These are phyloP conservation scores for Panaeolus papilionaceus DNA, from an alignment of 768 basidiomycete genomes.

Conservation along the genomic window DNA sequence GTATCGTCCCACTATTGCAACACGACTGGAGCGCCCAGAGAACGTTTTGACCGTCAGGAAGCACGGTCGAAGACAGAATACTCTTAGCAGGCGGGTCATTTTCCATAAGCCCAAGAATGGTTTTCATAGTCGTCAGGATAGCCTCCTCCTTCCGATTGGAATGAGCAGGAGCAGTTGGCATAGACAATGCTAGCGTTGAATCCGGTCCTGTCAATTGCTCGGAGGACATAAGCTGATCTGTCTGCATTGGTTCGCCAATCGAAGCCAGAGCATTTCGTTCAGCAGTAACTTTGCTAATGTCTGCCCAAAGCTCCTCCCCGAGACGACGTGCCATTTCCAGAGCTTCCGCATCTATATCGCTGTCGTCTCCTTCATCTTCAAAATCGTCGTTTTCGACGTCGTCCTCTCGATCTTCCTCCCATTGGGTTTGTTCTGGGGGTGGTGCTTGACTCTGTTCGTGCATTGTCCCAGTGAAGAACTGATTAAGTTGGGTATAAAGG, in stretches of 20 bases:
- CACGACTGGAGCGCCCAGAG: conserved; percentile 60
- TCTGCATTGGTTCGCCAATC: conserved; percentile 17
- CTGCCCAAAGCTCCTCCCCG: conserved; percentile 81
- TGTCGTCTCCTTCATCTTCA: conserved; percentile 64
- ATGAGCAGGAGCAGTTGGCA: conserved; percentile 15
- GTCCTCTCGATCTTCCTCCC: conserved; percentile 44
- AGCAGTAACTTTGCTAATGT: conserved; percentile 69
- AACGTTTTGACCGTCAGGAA: conserved; percentile 62
- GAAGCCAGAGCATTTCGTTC: conserved; percentile 38
- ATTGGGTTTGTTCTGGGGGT: conserved; percentile 12
- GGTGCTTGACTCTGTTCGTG: not conserved
- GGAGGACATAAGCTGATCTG: conserved; percentile 1
- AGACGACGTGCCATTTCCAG: conserved; percentile 76
- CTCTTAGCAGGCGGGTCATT: conserved; percentile 62
- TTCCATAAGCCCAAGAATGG: conserved; percentile 62
- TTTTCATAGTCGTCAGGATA: conserved; percentile 67
- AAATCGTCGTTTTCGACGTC: conserved; percentile 51
- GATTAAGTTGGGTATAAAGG: conserved; percentile 5
- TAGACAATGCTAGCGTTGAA: not conserved
- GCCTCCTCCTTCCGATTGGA: conserved; percentile 55
- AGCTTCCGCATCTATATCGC: conserved; percentile 71
- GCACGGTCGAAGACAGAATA: conserved; percentile 54
- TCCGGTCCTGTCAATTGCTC: conserved; percentile 9
- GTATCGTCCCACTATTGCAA: conserved; percentile 51
- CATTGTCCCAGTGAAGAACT: not conserved